Percentiles rank a stretch among this genome's conserved stretches.
phyloP scores from a whole-genome alignment of 345 rosid genomes.

The Aquilaria yunnanensis region DNA sequence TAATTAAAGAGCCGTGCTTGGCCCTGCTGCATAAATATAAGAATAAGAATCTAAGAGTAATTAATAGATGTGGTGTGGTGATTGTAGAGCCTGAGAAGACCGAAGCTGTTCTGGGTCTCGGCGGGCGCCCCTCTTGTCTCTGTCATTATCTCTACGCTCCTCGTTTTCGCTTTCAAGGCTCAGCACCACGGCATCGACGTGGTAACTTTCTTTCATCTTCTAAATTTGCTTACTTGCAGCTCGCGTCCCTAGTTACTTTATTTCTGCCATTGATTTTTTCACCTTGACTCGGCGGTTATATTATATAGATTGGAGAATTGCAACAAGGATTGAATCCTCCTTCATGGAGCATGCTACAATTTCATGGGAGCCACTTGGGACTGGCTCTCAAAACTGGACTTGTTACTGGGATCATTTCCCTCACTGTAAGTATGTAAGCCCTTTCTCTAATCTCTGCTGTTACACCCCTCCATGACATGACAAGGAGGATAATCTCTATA shows the following conservation, averaged over 20 bases:
- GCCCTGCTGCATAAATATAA: no score
- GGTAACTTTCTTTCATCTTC: conserved; percentile 20
- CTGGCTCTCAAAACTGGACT: conserved; percentile 74
- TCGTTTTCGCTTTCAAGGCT: conserved; percentile 72
- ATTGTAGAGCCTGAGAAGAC: conserved; percentile 1
- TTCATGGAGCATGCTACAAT: conserved; percentile 83
- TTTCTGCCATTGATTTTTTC: conserved; percentile 6
- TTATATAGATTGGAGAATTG: conserved; percentile 66
- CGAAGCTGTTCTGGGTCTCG: conserved; percentile 19
- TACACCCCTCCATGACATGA: not conserved
- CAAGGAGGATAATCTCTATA: not conserved
- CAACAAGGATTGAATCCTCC: conserved; percentile 92
- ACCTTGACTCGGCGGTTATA: not conserved
- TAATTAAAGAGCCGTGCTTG: no score
- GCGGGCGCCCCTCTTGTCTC: conserved; percentile 49
- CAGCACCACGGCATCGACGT: conserved; percentile 67
- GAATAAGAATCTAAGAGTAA: no score
- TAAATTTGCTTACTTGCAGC: not conserved
- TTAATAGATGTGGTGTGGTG: no score
- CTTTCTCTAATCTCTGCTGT: not conserved
- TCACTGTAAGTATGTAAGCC: conserved; percentile 71
- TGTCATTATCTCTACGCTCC: conserved; percentile 68
- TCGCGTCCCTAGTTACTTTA: not conserved
- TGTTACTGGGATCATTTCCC: conserved; percentile 86
- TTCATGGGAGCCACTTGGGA: conserved; percentile 65